phyloP scores from a whole-genome alignment of 139 green algal genomes.

The Coccomyxa sp. region DNA sequence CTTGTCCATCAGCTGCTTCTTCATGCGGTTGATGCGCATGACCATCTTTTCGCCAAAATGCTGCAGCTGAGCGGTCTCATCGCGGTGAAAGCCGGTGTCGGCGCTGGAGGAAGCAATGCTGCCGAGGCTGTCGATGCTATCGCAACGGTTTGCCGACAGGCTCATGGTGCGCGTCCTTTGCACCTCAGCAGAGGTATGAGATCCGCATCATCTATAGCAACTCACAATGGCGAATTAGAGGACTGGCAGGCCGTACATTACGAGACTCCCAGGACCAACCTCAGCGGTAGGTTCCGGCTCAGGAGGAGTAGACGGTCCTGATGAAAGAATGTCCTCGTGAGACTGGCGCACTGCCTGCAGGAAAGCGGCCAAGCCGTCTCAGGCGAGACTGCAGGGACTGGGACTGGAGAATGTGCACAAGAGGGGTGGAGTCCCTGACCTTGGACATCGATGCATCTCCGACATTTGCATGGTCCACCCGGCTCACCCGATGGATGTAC shows the following conservation, averaged over 20 bases:
- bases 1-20: neutral
- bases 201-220: neutral
- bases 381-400: no score
- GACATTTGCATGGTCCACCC: no score
- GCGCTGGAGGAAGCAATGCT: neutral
- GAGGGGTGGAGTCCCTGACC: no score
- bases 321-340: no score
- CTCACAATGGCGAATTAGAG: neutral
- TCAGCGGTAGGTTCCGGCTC: no score
- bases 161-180: neutral
- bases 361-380: no score
- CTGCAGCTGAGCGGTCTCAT: neutral
- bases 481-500: no score
- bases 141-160: neutral
- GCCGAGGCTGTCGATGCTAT: neutral
- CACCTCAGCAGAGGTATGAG: neutral
- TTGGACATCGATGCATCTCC: no score
- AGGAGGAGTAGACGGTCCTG: no score
- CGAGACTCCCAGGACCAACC: no score
- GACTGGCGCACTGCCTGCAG: no score
- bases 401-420: no score
- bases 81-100: neutral
- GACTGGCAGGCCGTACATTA: neutral
- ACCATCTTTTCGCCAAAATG: neutral
- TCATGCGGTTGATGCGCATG: neutral